These are phyloP conservation scores for Penicillium sp. DNA, from an alignment of 2,329 filamentous ascomycete species.

Conservation along the genomic window DNA sequence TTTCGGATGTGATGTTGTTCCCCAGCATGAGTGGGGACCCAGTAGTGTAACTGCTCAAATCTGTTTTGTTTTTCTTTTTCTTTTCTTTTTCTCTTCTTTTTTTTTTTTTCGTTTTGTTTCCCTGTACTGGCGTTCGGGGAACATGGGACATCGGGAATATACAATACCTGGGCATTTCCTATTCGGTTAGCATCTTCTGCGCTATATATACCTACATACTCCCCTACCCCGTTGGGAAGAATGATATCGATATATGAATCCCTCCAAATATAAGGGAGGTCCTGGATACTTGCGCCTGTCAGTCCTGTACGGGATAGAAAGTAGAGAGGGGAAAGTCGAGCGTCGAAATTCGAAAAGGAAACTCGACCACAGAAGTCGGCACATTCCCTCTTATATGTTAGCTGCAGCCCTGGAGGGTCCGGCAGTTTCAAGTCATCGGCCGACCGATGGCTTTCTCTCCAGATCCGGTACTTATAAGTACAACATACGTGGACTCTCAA, in stretches of 20 bases:
- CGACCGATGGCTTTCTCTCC: neutral
- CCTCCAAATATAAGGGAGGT: neutral
- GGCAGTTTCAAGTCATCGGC: neutral
- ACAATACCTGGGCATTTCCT: neutral
- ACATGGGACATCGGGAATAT: neutral
- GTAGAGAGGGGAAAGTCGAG: neutral
- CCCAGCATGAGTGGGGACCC: constrained; percentile 27
- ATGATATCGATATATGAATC: neutral
- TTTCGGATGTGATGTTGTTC: constrained; percentile 38
- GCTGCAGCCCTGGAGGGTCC: neutral
- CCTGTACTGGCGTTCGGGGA: neutral
- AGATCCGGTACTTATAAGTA: neutral
- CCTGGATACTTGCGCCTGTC: neutral
- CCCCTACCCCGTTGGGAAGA: neutral
- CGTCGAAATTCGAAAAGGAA: too few relatives aligned
- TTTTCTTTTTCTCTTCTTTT: neutral
- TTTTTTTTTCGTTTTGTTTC: neutral
- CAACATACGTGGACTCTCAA: neutral
- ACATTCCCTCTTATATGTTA: neutral
- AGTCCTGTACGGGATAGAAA: neutral
- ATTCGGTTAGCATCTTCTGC: neutral
- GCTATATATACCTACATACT: neutral
- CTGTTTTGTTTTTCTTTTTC: neutral
- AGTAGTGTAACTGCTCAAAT: neutral
- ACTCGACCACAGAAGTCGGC: neutral